These are phyloP conservation scores for Pilatotrama ljubarskyi DNA, from an alignment of 768 basidiomycete species.

Conservation along the genomic window DNA sequence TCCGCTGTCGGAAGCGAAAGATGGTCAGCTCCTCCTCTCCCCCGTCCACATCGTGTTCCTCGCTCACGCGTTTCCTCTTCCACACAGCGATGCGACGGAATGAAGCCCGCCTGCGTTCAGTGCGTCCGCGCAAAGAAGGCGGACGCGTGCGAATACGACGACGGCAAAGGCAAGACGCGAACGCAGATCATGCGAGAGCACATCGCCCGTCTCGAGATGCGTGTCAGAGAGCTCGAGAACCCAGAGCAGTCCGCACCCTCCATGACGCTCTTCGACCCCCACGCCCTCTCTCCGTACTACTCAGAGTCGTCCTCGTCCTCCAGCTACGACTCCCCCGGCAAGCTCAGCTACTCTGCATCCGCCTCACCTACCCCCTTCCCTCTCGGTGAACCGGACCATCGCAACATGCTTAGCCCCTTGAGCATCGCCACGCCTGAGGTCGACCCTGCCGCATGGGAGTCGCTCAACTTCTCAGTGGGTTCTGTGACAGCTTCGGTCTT, in stretches of 20 bases:
- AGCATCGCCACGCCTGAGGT: conserved; percentile 15
- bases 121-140: conserved; percentile 76
- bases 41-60: background rate
- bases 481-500: background rate
- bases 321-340: conserved; percentile 34
- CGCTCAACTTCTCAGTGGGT: conserved; percentile 27
- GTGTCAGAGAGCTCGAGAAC: conserved; percentile 74
- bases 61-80: background rate
- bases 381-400: conserved; percentile 35
- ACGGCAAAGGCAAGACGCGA: conserved; percentile 81
- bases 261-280: conserved; percentile 72
- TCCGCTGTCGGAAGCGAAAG: conserved; percentile 55
- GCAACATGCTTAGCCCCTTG: conserved; percentile 17
- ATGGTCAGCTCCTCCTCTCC: conserved; percentile 38
- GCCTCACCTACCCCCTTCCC: conserved; percentile 35
- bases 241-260: conserved; percentile 68
- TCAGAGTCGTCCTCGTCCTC: conserved; percentile 37
- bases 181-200: conserved; percentile 79
- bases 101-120: conserved; percentile 77
- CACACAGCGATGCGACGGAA: conserved; percentile 71
- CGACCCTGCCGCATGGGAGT: conserved; percentile 27
- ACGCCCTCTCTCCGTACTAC: conserved; percentile 37
- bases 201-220: conserved; percentile 68
- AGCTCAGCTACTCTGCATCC: conserved; percentile 33
- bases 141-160: conserved; percentile 78